These are phyloP conservation scores for Scheffersomyces quercinus DNA, from an alignment of 1,139 yeast species.

Conservation along the genomic window DNA sequence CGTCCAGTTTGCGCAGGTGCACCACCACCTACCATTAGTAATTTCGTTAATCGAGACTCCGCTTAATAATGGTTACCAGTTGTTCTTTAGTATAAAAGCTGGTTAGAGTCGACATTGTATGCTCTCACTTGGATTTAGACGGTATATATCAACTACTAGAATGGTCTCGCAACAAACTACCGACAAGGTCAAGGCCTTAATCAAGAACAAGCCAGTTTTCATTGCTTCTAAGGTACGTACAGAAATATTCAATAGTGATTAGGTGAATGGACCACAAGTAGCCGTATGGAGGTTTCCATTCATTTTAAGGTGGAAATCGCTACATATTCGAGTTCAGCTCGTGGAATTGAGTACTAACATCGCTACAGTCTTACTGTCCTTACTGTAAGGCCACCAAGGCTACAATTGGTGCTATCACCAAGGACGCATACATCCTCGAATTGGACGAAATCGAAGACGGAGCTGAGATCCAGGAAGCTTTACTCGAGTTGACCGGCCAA, in stretches of 20 bases:
- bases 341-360: conserved; percentile 14
- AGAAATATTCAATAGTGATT: background rate
- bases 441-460: conserved; percentile 53
- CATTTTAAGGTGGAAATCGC: too few species aligned
- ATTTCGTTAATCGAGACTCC: too few species aligned
- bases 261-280: background rate
- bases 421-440: conserved; percentile 64
- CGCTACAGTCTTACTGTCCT: conserved; percentile 53
- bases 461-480: conserved; percentile 70
- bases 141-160: conserved; percentile 11
- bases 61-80: too few species aligned
- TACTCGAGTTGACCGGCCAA: conserved; percentile 79
- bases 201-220: conserved; percentile 68
- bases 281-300: background rate
- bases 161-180: conserved; percentile 50
- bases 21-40: too few species aligned
- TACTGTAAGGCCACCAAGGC: conserved; percentile 67
- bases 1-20: too few species aligned
- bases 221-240: conserved; percentile 73
- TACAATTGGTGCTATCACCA: conserved; percentile 52
- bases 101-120: background rate
- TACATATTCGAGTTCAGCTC: too few species aligned
- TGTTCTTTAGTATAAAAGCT: too few species aligned
- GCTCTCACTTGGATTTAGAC: conserved; percentile 7
- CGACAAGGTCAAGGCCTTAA: conserved; percentile 61